These are phyloP conservation scores for Scutellaria baicalensis DNA, from an alignment of 257 asterid genomes.

Conservation along the genomic window DNA sequence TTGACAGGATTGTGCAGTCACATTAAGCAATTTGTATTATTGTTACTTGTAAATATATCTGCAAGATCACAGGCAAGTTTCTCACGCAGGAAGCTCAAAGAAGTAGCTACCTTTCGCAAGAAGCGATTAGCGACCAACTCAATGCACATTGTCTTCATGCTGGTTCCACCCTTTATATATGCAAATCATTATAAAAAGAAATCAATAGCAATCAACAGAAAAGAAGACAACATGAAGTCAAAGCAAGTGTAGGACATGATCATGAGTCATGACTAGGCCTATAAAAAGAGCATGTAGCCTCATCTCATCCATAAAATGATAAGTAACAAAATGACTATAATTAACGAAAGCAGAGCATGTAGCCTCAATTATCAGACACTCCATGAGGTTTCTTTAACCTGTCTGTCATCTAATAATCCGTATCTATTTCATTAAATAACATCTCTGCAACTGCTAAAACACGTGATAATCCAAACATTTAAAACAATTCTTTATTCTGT, in stretches of 20 bases:
- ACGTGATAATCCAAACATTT: neutral
- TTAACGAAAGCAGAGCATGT: too few species aligned
- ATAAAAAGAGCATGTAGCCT: neutral
- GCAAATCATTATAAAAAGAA: neutral
- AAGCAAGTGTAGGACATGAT: neutral
- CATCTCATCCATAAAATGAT: neutral
- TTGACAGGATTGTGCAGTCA: neutral
- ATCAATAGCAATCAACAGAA: neutral
- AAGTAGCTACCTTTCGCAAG: slow-evolving; percentile 73
- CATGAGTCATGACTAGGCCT: neutral
- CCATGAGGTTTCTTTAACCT: neutral
- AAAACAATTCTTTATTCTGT: neutral
- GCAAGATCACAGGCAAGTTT: neutral
- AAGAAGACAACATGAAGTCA: neutral
- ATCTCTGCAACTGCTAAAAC: neutral
- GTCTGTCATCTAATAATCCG: neutral
- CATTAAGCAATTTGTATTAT: neutral
- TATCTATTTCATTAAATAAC: neutral
- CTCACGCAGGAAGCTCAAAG: slow-evolving; percentile 14
- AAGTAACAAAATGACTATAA: too few species aligned
- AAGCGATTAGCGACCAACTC: slow-evolving; percentile 98
- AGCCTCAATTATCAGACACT: neutral
- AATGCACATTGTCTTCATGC: slow-evolving; percentile 62
- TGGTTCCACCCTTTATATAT: slow-evolving; percentile 41
- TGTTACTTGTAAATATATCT: neutral